Evolutionary conservation across 2,329 filamentous ascomycete genomes (phyloP).

Genomic region (Torrubiella hemipterigena): DNA sequence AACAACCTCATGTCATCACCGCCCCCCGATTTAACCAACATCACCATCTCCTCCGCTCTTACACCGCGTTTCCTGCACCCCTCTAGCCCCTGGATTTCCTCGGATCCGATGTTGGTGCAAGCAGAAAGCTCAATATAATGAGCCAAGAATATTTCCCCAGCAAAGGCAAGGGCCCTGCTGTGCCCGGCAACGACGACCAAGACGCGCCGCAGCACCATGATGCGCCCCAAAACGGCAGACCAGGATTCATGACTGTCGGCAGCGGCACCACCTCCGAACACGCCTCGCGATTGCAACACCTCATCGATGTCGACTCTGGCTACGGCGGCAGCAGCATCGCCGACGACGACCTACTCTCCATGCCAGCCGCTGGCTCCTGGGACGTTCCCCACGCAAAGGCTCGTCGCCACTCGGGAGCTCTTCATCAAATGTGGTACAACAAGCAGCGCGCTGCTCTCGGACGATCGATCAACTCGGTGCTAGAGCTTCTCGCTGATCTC

Average conservation of each 20-base stretch:
- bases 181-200: conserved; percentile 16
- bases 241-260: conserved; percentile 81
- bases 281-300: conserved; percentile 65
- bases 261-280: conserved; percentile 70
- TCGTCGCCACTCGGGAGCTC: conserved; percentile 58
- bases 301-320: conserved; percentile 80
- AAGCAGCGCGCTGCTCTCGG: conserved; percentile 79
- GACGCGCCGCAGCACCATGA: conserved; percentile 16
- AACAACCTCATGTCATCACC: too few relatives aligned
- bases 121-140: conserved; percentile 29
- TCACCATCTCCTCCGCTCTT: too few relatives aligned
- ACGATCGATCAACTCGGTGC: conserved; percentile 73
- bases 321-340: conserved; percentile 76
- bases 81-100: conserved; percentile 7
- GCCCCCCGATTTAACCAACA: too few relatives aligned
- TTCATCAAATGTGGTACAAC: conserved; percentile 92
- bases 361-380: conserved; percentile 32
- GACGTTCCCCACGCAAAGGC: conserved; percentile 31
- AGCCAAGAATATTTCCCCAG: conserved; percentile 46
- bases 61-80: too few relatives aligned
- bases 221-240: conserved; percentile 22
- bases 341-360: conserved; percentile 43
- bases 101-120: conserved; percentile 24
- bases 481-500: conserved; percentile 71
- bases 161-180: conserved; percentile 38